Conservation (phyloP, 768 basidiomycete species). For the Filobasidium floriforme region DNA sequence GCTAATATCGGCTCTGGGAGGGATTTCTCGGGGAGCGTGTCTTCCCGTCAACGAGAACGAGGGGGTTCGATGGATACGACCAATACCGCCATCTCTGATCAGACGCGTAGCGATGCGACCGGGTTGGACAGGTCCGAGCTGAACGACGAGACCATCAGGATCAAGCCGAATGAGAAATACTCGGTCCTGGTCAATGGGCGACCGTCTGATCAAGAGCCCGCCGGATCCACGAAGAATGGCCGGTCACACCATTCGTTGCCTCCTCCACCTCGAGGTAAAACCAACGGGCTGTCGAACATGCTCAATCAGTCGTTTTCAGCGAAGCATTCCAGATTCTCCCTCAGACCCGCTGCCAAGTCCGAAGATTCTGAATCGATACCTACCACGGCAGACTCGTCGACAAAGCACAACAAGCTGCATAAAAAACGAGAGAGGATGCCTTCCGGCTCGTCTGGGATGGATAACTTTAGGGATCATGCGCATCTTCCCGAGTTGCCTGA, state of each 20-base stretch:
- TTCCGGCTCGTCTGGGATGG: background rate
- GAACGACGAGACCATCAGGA: conserved; percentile 12
- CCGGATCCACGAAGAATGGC: conserved; percentile 3
- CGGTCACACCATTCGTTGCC: conserved; percentile 40
- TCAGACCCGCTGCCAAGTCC: background rate
- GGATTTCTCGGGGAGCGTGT: background rate
- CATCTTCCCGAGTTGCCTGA: conserved; percentile 56
- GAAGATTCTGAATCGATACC: background rate
- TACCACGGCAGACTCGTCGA: background rate
- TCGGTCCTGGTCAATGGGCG: conserved; percentile 33
- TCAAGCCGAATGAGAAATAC: conserved; percentile 33
- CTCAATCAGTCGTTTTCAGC: background rate
- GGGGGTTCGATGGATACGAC: conserved; percentile 10
- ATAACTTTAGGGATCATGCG: background rate
- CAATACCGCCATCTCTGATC: background rate
- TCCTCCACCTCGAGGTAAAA: conserved; percentile 25
- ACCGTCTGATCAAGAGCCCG: conserved; percentile 23
- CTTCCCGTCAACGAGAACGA: background rate
- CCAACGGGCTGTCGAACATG: background rate
- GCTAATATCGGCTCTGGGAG: background rate
- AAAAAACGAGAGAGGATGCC: conserved; percentile 11
- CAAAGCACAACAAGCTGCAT: conserved; percentile 1
- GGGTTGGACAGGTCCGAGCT: conserved; percentile 9
- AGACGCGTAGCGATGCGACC: background rate
- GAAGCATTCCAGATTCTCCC: conserved; percentile 1